Evolutionary conservation across 2,329 filamentous ascomycete species (phyloP), one percentile per base, ranked within the genome.

Genomic region (Aspergillus cejpii): DNA sequence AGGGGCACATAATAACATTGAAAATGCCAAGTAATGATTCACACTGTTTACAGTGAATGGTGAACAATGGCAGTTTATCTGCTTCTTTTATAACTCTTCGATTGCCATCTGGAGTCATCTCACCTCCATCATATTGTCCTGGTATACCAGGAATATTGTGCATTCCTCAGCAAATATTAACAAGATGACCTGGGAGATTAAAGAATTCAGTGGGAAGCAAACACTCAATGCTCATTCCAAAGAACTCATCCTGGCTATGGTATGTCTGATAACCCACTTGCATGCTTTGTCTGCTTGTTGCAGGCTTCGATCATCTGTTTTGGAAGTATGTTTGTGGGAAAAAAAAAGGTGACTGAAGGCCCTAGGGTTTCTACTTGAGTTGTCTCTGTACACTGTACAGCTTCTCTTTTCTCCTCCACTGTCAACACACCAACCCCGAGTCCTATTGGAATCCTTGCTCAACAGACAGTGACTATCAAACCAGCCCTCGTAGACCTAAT

Each of bases 161-260:
- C 49, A 56, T 56, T 56, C 53, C 45, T 41, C 20, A 38, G 15
- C 10, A 39, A 36, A 50, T 42, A 20, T 19, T 39, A 38, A 41
- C n/a, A n/a, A n/a, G n/a, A 43, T 54, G 42, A 37, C 49, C 39
- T n/a, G 41, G 45, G 50, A 33, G 43, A 52, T 41, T 37, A 15
- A 47, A 45, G 52, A 55, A 56, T 57, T 23, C 43, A 49, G 33
- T 42, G 3, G 23, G 44, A 44, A 54, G 54, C 52, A 57, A 53
- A 57, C 47, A 52, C 19, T 31, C 42, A 44, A 42, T 27, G n/a
- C 26, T 21, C 55, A 54, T 55, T 54, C 55, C 52, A 49, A 46
- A 29, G 21, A 15, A 3, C 26, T 46, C 39, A 34, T 42, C 45
- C 43, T 47, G 33, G 23, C 31, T 40, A 41, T 37, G 49, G 52